Conservation (phyloP, 768 basidiomycete species). For the Arthromyces matolae region DNA sequence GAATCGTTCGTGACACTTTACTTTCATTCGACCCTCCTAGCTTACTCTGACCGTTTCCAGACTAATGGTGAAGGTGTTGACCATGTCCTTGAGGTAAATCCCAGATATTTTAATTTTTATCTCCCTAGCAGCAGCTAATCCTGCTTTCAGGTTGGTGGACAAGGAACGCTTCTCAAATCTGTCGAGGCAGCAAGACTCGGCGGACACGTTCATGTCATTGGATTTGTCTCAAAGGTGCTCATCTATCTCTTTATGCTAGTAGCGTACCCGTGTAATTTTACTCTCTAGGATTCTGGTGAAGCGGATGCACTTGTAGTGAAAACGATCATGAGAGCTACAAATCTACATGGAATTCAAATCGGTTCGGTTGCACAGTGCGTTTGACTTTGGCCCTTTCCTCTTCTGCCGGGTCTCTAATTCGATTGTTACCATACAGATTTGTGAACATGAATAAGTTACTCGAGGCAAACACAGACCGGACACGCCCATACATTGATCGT, state of each 20-base stretch:
- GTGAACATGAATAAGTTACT: conserved; percentile 50
- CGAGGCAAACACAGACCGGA: conserved; percentile 34
- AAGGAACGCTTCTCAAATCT: conserved; percentile 45
- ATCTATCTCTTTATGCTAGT: not conserved
- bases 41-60: conserved; percentile 22
- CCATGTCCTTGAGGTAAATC: conserved; percentile 37
- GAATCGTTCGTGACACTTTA: conserved; percentile 32
- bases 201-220: conserved; percentile 49
- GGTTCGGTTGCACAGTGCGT: conserved; percentile 58
- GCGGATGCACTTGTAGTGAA: conserved; percentile 18
- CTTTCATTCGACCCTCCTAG: not conserved
- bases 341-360: conserved; percentile 49
- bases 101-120: not conserved
- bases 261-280: not conserved
- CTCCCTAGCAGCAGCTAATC: not conserved
- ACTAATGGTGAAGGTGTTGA: conserved; percentile 37
- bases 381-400: not conserved
- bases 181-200: conserved; percentile 35
- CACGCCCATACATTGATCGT: conserved; percentile 52
- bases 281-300: conserved; percentile 23
- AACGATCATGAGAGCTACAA: conserved; percentile 37
- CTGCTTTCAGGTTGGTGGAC: conserved; percentile 49
- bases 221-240: conserved; percentile 42
- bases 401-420: too few species aligned
- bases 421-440: conserved; percentile 39